Percentiles rank a stretch among this genome's conserved stretches.
Conservation (phyloP, 108 stramenopile species). For the Parietichytrium sp. region DNA sequence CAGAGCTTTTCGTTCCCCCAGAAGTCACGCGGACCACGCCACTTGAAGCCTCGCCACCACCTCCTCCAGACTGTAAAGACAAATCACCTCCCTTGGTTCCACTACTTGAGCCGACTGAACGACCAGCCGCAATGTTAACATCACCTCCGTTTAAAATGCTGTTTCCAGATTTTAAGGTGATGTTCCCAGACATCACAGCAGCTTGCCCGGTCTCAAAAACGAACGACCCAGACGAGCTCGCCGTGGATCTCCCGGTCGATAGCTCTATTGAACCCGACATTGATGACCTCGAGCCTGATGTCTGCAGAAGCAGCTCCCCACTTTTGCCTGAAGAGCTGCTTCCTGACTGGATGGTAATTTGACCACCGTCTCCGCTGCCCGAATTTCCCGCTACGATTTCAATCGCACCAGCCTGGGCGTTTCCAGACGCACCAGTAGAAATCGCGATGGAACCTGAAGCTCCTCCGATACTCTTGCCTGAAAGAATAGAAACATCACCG, state of each 20-base stretch:
- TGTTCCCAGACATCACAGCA: background rate
- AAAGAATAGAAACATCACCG: background rate
- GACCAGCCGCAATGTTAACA: background rate
- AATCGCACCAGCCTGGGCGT: background rate
- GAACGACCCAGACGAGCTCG: no score
- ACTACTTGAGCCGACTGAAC: no score
- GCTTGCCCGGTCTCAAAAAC: no score
- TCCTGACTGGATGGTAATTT: no score
- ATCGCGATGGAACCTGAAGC: no score
- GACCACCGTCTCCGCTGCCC: no score
- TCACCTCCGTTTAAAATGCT: background rate
- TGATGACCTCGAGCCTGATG: no score
- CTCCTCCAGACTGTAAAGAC: background rate
- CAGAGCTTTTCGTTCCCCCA: background rate
- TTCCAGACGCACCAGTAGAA: background rate
- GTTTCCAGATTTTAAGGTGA: background rate
- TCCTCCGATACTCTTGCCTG: no score
- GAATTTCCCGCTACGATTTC: background rate
- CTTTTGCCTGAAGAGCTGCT: no score
- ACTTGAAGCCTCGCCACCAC: background rate
- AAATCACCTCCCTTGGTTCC: background rate
- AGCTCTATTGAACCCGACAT: no score
- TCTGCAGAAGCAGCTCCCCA: no score
- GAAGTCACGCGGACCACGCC: background rate
- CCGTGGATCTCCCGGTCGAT: no score